Evolutionary conservation across 768 basidiomycete species (phyloP), one percentile per base, ranked within the genome.

Genomic region (Amanita subjunquillea): DNA sequence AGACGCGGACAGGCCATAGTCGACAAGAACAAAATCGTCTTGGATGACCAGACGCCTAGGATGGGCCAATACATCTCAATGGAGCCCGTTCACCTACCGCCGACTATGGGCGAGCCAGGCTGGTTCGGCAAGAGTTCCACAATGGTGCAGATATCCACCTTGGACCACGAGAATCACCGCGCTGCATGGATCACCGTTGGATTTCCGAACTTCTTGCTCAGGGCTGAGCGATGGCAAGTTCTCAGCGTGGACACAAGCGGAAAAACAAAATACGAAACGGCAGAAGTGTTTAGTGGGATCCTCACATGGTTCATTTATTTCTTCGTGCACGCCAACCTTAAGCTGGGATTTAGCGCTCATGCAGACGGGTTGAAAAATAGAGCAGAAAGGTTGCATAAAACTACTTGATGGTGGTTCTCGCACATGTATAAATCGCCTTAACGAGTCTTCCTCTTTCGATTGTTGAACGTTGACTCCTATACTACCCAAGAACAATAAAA

Each of bases 41-140:
- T 55, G 10, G 7, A 48, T 7, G 46, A 41, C 46, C 46, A 54
- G 32, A 29, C 48, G 29, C 50, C 48, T 29, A 20, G 23, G n/a
- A 38, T 22, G 61, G 65, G 39, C 49, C 57, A 54, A 25, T 61
- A 60, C 34, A 49, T 67, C 23, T 52, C 61, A 27, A 65, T 69
- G 22, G 62, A 58, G n/a, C 65, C 64, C 50, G 65, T 68, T 44
- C 67, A 66, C 13, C 65, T 66, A 45, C 62, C 68, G 6, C 57
- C 60, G 6, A 55, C 54, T 62, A n/a, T 61, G 57, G 17, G 51
- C 59, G 40, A 62, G 65, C 54, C 59, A 52, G 9, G 45, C 32
- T 54, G 22, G 17, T 53, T 65, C 27, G 57, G 66, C 42, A 29
- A 58, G 12, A 63, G 65, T 51, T 52, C 53, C 3, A 63, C 67